phyloP scores from a whole-genome alignment of 192 early-diverging fungal species.

The Obelidium mucronatum region DNA sequence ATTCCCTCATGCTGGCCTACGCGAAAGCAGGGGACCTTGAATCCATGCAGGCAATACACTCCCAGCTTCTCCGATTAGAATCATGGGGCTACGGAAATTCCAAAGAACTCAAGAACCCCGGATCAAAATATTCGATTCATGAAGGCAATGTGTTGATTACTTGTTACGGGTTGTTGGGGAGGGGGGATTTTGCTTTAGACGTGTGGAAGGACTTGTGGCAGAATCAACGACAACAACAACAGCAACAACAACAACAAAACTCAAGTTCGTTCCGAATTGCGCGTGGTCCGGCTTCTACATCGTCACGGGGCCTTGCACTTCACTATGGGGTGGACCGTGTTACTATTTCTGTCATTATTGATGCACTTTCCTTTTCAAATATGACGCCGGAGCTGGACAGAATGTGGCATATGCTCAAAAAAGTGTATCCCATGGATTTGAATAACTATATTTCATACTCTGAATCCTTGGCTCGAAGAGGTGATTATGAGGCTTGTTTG shows the following conservation, averaged over 20 bases:
- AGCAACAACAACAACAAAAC: background rate
- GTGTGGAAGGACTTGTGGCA: slow-evolving; percentile 21
- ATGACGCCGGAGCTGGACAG: slow-evolving; percentile 1
- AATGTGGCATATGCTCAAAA: slow-evolving; percentile 8
- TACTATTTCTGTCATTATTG: slow-evolving; percentile 27
- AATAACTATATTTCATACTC: slow-evolving; percentile 37
- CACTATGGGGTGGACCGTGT: slow-evolving; percentile 34
- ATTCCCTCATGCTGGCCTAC: slow-evolving; percentile 30
- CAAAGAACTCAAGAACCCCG: background rate
- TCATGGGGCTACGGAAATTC: slow-evolving; percentile 1
- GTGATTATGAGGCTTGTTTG: background rate
- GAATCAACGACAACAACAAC: background rate
- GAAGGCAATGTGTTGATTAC: slow-evolving; percentile 32
- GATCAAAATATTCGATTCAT: slow-evolving; percentile 1
- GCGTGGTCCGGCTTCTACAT: slow-evolving; percentile 13
- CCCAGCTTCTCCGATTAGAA: slow-evolving; percentile 22
- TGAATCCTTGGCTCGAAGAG: slow-evolving; percentile 32
- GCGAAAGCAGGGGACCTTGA: slow-evolving; percentile 10
- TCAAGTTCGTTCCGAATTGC: background rate
- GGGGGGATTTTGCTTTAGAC: slow-evolving; percentile 3
- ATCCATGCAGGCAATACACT: slow-evolving; percentile 5
- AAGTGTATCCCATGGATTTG: slow-evolving; percentile 24
- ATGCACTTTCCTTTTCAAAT: slow-evolving; percentile 11
- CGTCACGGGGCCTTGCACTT: slow-evolving; percentile 7
- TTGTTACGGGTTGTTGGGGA: slow-evolving; percentile 14